phyloP scores from a whole-genome alignment of 768 basidiomycete genomes.

The Russula griseocarnosa region DNA sequence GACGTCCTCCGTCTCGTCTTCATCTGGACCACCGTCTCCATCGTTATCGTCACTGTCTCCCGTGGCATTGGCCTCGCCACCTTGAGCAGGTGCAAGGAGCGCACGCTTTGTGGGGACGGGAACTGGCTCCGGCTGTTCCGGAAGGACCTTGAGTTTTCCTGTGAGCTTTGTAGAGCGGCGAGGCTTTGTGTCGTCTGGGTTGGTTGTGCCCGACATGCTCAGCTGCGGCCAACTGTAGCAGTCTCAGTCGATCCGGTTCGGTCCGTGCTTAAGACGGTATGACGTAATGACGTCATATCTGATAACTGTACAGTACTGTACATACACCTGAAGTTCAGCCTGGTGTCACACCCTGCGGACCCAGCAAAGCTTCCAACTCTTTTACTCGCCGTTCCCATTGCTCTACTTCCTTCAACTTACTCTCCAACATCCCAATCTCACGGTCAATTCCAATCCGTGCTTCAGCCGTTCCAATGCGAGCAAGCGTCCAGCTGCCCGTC shows the following conservation, averaged over 20 bases:
- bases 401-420: constrained; percentile 63
- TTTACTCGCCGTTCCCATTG: constrained; percentile 66
- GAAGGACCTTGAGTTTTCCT: constrained; percentile 84
- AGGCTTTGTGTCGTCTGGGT: constrained; percentile 47
- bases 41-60: constrained; percentile 44
- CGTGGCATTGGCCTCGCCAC: constrained; percentile 34
- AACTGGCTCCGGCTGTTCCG: constrained; percentile 68
- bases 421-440: constrained; percentile 67
- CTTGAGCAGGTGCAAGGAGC: constrained; percentile 29
- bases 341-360: constrained; percentile 12
- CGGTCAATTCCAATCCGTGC: constrained; percentile 70
- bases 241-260: not conserved
- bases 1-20: constrained; percentile 54
- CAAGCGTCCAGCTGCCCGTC: constrained; percentile 66
- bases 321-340: not conserved
- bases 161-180: constrained; percentile 77
- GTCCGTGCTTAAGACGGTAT: not conserved
- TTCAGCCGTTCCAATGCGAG: constrained; percentile 66
- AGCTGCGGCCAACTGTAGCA: not conserved
- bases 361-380: constrained; percentile 57
- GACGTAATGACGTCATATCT: not conserved
- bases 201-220: constrained; percentile 10
- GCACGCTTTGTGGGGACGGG: constrained; percentile 29
- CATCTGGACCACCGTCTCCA: constrained; percentile 65
- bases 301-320: not conserved